Evolutionary conservation across 1,284 basidiomycete species (phyloP).

Genomic region (Boletellus sp.): DNA sequence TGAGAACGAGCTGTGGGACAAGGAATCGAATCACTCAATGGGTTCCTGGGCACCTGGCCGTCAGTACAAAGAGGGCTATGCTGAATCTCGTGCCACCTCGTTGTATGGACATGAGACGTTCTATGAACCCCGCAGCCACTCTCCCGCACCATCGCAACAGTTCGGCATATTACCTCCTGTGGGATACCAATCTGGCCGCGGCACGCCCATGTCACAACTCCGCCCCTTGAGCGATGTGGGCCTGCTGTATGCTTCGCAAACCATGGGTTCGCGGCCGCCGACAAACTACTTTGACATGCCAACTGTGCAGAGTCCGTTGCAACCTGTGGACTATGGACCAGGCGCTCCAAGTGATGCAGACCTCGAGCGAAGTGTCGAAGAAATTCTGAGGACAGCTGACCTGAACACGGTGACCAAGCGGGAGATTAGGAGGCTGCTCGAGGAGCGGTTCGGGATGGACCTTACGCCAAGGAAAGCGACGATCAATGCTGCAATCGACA

Average conservation of each 20-base stretch:
- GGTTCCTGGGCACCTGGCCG: constrained; percentile 77
- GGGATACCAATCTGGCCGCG: constrained; percentile 75
- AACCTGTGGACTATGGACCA: constrained; percentile 39
- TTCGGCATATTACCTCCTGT: constrained; percentile 53
- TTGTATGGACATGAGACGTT: constrained; percentile 80
- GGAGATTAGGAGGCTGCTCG: constrained; percentile 77
- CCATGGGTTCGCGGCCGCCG: constrained; percentile 60
- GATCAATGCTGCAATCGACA: constrained; percentile 72
- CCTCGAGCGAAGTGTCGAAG: constrained; percentile 68
- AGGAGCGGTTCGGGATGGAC: constrained; percentile 75
- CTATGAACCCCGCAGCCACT: constrained; percentile 68
- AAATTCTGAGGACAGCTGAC: constrained; percentile 73
- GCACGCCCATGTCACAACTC: constrained; percentile 53
- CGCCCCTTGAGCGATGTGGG: constrained; percentile 39
- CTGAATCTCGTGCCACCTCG: constrained; percentile 70
- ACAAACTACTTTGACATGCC: constrained; percentile 76
- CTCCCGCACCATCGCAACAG: constrained; percentile 63
- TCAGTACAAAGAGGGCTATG: constrained; percentile 65
- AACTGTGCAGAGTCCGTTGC: constrained; percentile 48
- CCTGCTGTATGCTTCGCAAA: constrained; percentile 52
- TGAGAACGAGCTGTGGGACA: constrained; percentile 96
- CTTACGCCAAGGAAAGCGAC: constrained; percentile 59
- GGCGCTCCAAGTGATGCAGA: constrained; percentile 61
- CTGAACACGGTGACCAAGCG: constrained; percentile 88
- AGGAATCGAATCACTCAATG: constrained; percentile 89